Evolutionary conservation across 768 basidiomycete species (phyloP), one percentile per base, ranked within the genome.

Genomic region (Trametes punicea): DNA sequence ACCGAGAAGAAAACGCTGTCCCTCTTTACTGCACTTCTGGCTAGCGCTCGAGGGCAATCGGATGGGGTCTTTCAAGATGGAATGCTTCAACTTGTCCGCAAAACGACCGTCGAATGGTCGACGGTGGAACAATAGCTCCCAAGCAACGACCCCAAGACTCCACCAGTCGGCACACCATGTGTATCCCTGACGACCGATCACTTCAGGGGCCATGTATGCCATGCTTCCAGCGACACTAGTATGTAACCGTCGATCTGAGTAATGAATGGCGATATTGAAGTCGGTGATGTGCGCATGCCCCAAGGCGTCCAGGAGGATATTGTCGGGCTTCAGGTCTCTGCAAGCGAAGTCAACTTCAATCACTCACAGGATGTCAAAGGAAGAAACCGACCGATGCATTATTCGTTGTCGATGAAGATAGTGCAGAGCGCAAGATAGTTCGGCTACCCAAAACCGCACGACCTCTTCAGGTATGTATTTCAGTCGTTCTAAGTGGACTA

Each of bases 141-240:
- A 96, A 56, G 85, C 88, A 25, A 89, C 88, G 53, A 97, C 78
- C 27, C 95, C 95, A 18, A 98, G 77, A 67, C 91, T 93, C 95
- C 95, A 98, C 89, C 92, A 97, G 69, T 98, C 95, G 46, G 92
- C 82, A 46, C 85, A 85, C 81, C 91, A 94, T 3, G 89, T 88
- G 71, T 99, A 99, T 15, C 97, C 97, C 66, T 85, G 87, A 66
- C 90, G 87, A 48, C 82, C 83, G 40, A 98, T 79, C n/a, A 99
- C 88, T 70, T 99, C 93, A 0, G 96, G 95, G 9, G 95, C 95
- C 97, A 99, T 99, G 74, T 99, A 99, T 0, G 97, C 96, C 93
- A 99, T 95, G 66, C 91, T 94, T 3, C 97, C 97, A 6, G 97
- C 96, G 15, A 99, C 90, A 57, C 91, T 93, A 0, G 91, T 93